A percentile compares a stretch with the other conserved stretches of the same genome.
Evolutionary conservation across 306 rosid species (phyloP).

Genomic region (Crotalaria pallida): DNA sequence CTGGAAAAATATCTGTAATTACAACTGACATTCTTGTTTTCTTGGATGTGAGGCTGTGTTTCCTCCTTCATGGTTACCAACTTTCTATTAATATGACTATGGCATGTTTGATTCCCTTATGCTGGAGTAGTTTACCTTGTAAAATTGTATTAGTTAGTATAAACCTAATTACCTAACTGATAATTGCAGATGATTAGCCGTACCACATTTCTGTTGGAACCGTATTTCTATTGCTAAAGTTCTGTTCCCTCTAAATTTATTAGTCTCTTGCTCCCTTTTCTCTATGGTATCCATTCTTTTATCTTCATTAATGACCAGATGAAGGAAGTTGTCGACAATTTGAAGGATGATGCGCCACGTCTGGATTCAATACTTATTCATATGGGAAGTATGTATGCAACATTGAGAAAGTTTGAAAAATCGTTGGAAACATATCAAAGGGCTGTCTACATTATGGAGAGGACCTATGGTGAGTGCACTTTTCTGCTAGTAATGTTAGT

Average conservation of each 20-base stretch:
- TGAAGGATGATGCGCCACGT: slow-evolving; percentile 57
- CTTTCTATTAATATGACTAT: background rate
- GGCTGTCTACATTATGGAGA: slow-evolving; percentile 64
- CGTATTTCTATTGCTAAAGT: background rate
- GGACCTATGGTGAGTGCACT: slow-evolving; percentile 47
- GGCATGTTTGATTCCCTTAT: slow-evolving; percentile 6
- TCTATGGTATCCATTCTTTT: slow-evolving; percentile 18
- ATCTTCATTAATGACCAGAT: slow-evolving; percentile 52
- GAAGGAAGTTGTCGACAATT: slow-evolving; percentile 58
- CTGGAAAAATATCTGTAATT: slow-evolving; percentile 7
- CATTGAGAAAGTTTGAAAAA: slow-evolving; percentile 57
- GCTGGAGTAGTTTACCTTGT: background rate
- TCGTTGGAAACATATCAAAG: slow-evolving; percentile 58
- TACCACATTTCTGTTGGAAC: background rate
- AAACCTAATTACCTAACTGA: background rate
- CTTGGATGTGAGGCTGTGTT: background rate
- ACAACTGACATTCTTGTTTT: background rate
- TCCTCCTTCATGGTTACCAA: background rate
- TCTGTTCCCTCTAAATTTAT: no score
- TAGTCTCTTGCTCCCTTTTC: background rate
- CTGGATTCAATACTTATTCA: slow-evolving; percentile 80
- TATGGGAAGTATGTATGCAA: slow-evolving; percentile 86
- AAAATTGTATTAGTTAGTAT: slow-evolving; percentile 6
- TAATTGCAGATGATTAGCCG: background rate
- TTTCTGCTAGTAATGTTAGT: slow-evolving; percentile 13